Conservation (phyloP, 2,329 filamentous ascomycete species). For the Pezicula rhizophila region DNA sequence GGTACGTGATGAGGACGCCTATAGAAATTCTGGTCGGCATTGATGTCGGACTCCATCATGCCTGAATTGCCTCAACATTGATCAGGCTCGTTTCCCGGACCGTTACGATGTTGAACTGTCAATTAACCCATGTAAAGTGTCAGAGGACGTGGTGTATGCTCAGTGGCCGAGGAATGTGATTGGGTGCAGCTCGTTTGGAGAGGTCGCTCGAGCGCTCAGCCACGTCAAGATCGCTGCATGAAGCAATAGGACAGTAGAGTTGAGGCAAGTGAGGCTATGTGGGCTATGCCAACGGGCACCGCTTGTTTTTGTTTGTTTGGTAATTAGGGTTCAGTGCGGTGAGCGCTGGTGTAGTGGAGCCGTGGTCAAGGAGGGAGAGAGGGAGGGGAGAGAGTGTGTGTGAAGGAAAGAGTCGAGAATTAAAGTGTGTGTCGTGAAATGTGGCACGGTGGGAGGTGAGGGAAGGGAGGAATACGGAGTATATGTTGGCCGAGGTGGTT, state of each 20-base stretch:
- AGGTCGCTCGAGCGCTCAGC: slow-evolving; percentile 2
- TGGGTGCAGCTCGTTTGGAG: slow-evolving; percentile 15
- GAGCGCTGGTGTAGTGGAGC: too few species aligned
- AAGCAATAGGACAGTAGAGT: neutral
- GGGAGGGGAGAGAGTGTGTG: too few species aligned
- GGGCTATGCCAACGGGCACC: neutral
- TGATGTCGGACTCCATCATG: slow-evolving; percentile 26
- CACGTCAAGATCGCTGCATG: neutral
- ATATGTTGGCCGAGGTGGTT: too few species aligned
- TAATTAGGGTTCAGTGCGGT: too few species aligned
- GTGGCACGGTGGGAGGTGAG: too few species aligned
- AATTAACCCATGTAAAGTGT: slow-evolving; percentile 17
- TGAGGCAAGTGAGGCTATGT: neutral
- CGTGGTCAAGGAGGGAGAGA: too few species aligned
- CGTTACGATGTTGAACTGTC: slow-evolving; percentile 5
- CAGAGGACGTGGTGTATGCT: slow-evolving; percentile 18
- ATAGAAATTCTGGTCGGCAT: slow-evolving; percentile 28
- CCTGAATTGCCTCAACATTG: slow-evolving; percentile 22
- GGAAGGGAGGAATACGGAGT: too few species aligned
- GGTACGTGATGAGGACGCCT: slow-evolving; percentile 11
- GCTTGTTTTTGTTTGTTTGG: neutral
- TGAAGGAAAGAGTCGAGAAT: too few species aligned
- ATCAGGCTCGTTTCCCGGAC: slow-evolving; percentile 12
- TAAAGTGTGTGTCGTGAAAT: too few species aligned
- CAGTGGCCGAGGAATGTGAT: slow-evolving; percentile 16